phyloP scores from a whole-genome alignment of 2,329 filamentous ascomycete species.

The Apiospora aurea region DNA sequence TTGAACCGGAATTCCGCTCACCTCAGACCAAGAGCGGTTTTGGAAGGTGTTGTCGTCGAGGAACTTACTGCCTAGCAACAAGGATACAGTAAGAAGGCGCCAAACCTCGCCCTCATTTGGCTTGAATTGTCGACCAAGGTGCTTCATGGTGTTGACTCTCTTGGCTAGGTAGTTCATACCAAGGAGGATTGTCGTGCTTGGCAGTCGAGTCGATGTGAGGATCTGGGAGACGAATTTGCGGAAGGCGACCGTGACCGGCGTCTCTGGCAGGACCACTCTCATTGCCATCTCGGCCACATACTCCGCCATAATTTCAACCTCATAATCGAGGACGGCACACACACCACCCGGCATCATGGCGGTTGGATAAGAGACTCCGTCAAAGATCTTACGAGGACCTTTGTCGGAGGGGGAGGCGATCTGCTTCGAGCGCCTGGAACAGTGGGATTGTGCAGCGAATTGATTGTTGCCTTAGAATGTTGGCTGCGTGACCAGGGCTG shows the following conservation, averaged over 20 bases:
- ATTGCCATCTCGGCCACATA: slow-evolving; percentile 90
- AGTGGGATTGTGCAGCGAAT: slow-evolving; percentile 35
- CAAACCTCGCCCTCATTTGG: slow-evolving; percentile 77
- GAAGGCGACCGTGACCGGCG: slow-evolving; percentile 72
- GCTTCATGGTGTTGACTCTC: slow-evolving; percentile 77
- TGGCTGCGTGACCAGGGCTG: slow-evolving; percentile 43
- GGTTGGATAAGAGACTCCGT: slow-evolving; percentile 37
- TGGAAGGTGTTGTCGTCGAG: slow-evolving; percentile 97
- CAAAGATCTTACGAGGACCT: slow-evolving; percentile 40
- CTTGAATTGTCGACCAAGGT: slow-evolving; percentile 57
- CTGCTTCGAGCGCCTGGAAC: slow-evolving; percentile 50
- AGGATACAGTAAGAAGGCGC: slow-evolving; percentile 83
- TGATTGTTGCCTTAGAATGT: slow-evolving; percentile 24
- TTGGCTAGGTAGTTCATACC: slow-evolving; percentile 90
- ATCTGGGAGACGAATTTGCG: slow-evolving; percentile 93
- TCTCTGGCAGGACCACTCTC: slow-evolving; percentile 61
- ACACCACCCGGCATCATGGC: slow-evolving; percentile 79
- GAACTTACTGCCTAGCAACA: slow-evolving; percentile 93
- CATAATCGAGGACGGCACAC: slow-evolving; percentile 93
- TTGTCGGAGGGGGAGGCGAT: slow-evolving; percentile 42
- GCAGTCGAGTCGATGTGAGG: slow-evolving; percentile 86
- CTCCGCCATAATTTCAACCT: slow-evolving; percentile 95
- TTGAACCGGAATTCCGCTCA: slow-evolving; percentile 84
- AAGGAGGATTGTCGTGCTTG: slow-evolving; percentile 88
- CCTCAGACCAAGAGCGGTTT: slow-evolving; percentile 95